Evolutionary conservation across 371 early-diverging fungal species (phyloP).

Genomic region (Choanephora cucurbitarum): DNA sequence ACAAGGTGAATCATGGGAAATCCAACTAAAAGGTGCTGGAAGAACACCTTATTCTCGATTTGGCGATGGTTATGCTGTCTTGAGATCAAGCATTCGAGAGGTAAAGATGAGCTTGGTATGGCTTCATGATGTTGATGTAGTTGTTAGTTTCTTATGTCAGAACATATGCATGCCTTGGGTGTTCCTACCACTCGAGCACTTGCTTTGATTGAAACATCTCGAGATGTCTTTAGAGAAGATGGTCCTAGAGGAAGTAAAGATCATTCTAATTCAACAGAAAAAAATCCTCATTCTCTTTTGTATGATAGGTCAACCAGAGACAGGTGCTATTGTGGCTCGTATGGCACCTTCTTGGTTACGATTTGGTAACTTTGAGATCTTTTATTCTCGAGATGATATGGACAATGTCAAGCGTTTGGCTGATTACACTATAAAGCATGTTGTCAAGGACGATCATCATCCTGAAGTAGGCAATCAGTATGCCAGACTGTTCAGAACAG

Average conservation of each 20-base stretch:
- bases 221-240: conserved; percentile 71
- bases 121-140: too few relatives aligned
- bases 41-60: conserved; percentile 86
- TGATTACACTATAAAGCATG: conserved; percentile 62
- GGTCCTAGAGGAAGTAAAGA: conserved; percentile 27
- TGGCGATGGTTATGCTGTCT: conserved; percentile 87
- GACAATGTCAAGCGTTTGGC: conserved; percentile 62
- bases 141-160: conserved; percentile 69
- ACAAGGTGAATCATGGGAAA: conserved; percentile 64
- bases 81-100: conserved; percentile 83
- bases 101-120: not conserved
- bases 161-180: conserved; percentile 74
- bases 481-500: conserved; percentile 60
- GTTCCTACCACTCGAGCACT: conserved; percentile 84
- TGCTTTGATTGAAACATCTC: conserved; percentile 62
- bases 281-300: too few relatives aligned
- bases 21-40: conserved; percentile 89
- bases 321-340: conserved; percentile 80
- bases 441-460: conserved; percentile 36
- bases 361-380: conserved; percentile 89
- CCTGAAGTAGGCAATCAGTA: conserved; percentile 43
- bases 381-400: conserved; percentile 67
- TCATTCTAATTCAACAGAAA: too few relatives aligned
- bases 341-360: conserved; percentile 84
- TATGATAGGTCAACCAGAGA: conserved; percentile 52